Percentiles rank a stretch among this genome's conserved stretches.
Evolutionary conservation across 768 basidiomycete genomes (phyloP).

Genomic region (Cystoderma amianthinum): DNA sequence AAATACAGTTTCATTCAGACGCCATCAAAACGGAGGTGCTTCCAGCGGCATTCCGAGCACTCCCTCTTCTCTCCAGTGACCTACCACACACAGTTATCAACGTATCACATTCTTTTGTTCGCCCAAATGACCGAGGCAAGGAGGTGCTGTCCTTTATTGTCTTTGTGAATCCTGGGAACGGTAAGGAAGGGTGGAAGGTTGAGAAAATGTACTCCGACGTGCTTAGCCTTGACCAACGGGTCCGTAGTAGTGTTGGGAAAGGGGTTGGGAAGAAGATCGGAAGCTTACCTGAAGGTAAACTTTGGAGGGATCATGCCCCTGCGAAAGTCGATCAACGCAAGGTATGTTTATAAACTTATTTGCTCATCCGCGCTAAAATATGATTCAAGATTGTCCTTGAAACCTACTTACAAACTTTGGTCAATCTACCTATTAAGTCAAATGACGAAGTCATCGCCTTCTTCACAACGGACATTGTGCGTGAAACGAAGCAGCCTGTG

Average conservation of each 20-base stretch:
- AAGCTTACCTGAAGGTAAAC: conserved; percentile 80
- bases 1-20: conserved; percentile 12
- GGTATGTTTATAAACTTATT: conserved; percentile 34
- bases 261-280: conserved; percentile 73
- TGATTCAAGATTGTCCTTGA: conserved; percentile 56
- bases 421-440: conserved; percentile 77
- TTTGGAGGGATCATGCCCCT: conserved; percentile 97
- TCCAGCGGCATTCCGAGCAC: conserved; percentile 62
- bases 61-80: conserved; percentile 64
- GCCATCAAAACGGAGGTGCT: conserved; percentile 15
- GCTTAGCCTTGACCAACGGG: conserved; percentile 74
- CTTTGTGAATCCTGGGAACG: conserved; percentile 60
- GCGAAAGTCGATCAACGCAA: conserved; percentile 96
- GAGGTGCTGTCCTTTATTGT: conserved; percentile 90
- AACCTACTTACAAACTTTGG: conserved; percentile 77
- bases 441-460: conserved; percentile 89
- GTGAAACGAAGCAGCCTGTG: conserved; percentile 68
- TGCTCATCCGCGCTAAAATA: conserved; percentile 5
- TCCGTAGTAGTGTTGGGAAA: conserved; percentile 63
- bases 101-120: conserved; percentile 79
- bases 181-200: conserved; percentile 73
- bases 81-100: conserved; percentile 63
- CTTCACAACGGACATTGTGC: conserved; percentile 84
- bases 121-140: conserved; percentile 84
- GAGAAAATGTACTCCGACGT: conserved; percentile 96